These are phyloP conservation scores for Nothophytophthora sp. DNA, from an alignment of 352 stramenopile species.

Conservation along the genomic window DNA sequence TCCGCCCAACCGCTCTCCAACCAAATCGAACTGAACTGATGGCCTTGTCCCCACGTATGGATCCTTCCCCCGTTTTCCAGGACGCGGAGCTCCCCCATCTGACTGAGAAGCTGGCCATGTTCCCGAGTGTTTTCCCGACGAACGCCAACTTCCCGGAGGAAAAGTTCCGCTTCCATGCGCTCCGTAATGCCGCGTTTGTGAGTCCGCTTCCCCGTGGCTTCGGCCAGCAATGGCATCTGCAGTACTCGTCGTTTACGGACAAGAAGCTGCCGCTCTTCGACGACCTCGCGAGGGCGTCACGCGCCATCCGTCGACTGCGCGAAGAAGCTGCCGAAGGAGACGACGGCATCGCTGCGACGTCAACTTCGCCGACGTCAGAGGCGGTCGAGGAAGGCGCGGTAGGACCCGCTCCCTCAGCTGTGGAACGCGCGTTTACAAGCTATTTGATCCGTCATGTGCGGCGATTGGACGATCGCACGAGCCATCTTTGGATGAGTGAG, in stretches of 20 bases:
- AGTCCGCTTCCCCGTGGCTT: slow-evolving; percentile 77
- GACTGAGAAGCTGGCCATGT: slow-evolving; percentile 66
- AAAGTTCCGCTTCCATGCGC: slow-evolving; percentile 76
- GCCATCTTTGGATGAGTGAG: slow-evolving; percentile 82
- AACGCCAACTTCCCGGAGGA: slow-evolving; percentile 78
- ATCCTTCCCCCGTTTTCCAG: too few species aligned
- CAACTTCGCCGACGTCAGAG: neutral
- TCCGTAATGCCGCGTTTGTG: slow-evolving; percentile 74
- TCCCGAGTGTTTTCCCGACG: slow-evolving; percentile 77
- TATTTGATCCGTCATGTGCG: slow-evolving; percentile 86
- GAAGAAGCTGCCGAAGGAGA: slow-evolving; percentile 9
- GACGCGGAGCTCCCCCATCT: slow-evolving; percentile 65
- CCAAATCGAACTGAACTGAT: too few species aligned
- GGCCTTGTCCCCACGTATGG: too few species aligned
- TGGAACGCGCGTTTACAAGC: slow-evolving; percentile 65
- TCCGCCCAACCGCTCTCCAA: too few species aligned
- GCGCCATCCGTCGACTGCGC: slow-evolving; percentile 44
- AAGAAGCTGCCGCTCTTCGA: slow-evolving; percentile 79
- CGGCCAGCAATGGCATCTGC: slow-evolving; percentile 77
- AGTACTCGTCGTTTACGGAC: slow-evolving; percentile 86
- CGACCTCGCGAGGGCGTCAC: slow-evolving; percentile 46
- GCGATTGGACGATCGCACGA: slow-evolving; percentile 77
- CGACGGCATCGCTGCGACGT: slow-evolving; percentile 7
- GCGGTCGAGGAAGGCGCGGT: slow-evolving; percentile 10
- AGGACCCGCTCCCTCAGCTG: slow-evolving; percentile 3